Evolutionary conservation across 2,329 filamentous ascomycete species (phyloP), one percentile per base, ranked within the genome.

Genomic region (Neodidymelliopsis sp.): DNA sequence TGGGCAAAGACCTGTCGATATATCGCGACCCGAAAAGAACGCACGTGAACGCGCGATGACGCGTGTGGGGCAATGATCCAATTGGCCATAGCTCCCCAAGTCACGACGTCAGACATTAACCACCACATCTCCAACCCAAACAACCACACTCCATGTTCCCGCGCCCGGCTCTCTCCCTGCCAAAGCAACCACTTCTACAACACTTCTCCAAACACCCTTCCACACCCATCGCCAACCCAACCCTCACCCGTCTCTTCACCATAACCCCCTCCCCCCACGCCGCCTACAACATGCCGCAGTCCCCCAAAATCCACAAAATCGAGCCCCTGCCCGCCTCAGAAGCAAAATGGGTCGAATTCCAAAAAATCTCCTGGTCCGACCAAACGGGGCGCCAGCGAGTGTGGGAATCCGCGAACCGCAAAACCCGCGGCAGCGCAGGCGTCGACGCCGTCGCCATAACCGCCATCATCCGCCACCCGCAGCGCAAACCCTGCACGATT

Each of bases 401-500:
- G 20, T 81, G 78, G 79, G 79, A 81, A 66, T 73, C 75, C 24
- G 78, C 79, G 4, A 72, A 74, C 7, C 75, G 79, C 22, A 79
- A 81, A 53, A 82, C 79, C 16, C 79, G 81, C 30, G 76, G 77
- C 10, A 77, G 79, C 29, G 78, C 80, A 31, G 82, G 82, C 36
- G 78, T 85, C 7, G 84, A 84, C 44, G 83, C 83, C 20, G 81
- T 86, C 12, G 81, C 82, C 19, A 84, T 83, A 23, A 76, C 77
- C 29, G 82, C 84, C 24, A 80, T 84, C 34, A 72, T 81, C 37
- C 73, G 76, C 19, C 78, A 80, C 56, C 77, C 79, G 0, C 69
- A 63, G 9, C 70, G 70, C 29, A 75, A 77, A 4, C 69, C 77
- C 1, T 77, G 75, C 25, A 81, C 82, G 10, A 75, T 85, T 37